Evolutionary conservation across 345 rosid species (phyloP), one percentile per base, ranked within the genome.

Genomic region (Tarenaya hassleriana): DNA sequence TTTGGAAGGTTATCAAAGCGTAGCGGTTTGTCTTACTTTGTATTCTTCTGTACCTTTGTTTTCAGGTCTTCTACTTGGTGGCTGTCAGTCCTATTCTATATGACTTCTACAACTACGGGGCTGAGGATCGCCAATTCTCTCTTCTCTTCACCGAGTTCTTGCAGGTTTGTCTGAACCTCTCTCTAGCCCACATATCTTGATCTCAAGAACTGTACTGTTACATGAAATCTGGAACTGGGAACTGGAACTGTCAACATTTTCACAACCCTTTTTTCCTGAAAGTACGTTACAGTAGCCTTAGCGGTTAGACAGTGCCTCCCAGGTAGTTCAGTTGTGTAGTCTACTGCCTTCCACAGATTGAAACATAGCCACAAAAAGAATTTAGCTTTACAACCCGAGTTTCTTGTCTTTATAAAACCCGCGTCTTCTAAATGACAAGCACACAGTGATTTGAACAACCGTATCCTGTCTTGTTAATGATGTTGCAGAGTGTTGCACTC

Each of bases 101-200:
- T 31, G 90, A 91, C 78, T 91, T 87, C 88, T 88, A 84, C 77
- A 83, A 87, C 78, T 83, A 79, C 11, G 62, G 65, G 15, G 74
- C 67, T 3, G 21, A 56, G 43, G 76, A 79, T 34, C 73, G 74
- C 0, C 70, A 69, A 34, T 75, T 77, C 47, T 18, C 56, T 46
- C 54, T 18, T 52, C 83, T 88, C 53, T 62, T 82, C 12, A 68
- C 59, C 0, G 82, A 82, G 59, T 82, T 87, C 72, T 59, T 79
- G 48, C 86, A 77, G 95, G 94, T 86, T 53, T 56, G 67, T 34
- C n/a, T 32, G 7, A 0, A 52, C 14, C 19, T 14, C 32, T 37
- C 34, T n/a, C n/a, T n/a, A n/a, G n/a, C 5, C 14, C 19, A 35
- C 13, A 7, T 49, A 46, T 24, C 7, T 9, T 8, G 20, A 44